These are phyloP conservation scores for Xylariaceae sp. DNA, from an alignment of 2,329 filamentous ascomycete genomes.

Conservation along the genomic window DNA sequence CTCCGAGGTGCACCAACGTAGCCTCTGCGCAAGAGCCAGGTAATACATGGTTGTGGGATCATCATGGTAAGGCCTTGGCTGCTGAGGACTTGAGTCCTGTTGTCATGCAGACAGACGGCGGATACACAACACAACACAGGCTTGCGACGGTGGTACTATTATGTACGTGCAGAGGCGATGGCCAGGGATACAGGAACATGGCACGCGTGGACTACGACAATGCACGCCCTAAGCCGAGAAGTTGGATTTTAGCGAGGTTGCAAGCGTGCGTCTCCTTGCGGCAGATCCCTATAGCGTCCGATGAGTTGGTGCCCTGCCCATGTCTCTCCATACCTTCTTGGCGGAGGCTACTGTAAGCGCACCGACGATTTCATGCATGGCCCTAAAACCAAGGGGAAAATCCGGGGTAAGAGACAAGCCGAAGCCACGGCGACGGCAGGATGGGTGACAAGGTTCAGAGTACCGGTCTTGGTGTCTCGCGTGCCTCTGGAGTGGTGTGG, in stretches of 20 bases:
- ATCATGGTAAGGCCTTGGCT: no score
- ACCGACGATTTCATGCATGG: neutral
- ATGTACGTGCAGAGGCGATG: no score
- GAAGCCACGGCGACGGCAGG: neutral
- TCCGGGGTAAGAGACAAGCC: constrained; percentile 14
- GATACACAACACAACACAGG: no score
- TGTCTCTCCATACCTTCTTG: neutral
- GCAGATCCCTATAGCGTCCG: constrained; percentile 11
- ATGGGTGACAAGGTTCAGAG: neutral
- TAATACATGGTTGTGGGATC: no score
- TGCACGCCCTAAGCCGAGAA: no score
- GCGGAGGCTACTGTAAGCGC: neutral
- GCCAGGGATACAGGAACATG: constrained; percentile 13
- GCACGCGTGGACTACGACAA: neutral
- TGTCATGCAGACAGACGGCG: no score
- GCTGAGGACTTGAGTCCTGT: no score
- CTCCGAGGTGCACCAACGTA: no score
- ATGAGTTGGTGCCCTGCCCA: no score
- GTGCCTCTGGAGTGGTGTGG: constrained; percentile 21
- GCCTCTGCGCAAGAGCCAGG: no score
- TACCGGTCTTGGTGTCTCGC: constrained; percentile 4
- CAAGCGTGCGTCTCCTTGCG: constrained; percentile 11
- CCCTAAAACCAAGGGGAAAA: constrained; percentile 5
- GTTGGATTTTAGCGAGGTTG: constrained; percentile 20
- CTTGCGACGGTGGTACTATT: no score